Percentiles rank a stretch among this genome's conserved stretches.
phyloP scores from a whole-genome alignment of 805 yeast genomes.

The Wickerhamiella brachini region DNA sequence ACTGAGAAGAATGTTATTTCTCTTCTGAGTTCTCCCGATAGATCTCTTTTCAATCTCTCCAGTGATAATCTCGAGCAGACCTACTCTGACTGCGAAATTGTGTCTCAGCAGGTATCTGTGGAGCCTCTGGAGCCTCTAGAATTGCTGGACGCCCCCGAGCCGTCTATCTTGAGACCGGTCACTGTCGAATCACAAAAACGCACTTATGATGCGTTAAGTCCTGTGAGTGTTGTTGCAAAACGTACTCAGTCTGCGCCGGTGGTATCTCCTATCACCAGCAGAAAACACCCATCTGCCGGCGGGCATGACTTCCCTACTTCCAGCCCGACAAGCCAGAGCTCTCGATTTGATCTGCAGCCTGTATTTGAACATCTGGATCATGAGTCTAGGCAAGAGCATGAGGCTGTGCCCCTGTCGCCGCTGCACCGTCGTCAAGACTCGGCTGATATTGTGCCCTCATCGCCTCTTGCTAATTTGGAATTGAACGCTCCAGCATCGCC shows the following conservation, averaged over 20 bases:
- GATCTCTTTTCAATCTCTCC: neutral
- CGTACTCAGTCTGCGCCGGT: neutral
- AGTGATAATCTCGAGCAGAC: neutral
- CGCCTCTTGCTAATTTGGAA: neutral
- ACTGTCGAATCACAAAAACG: neutral
- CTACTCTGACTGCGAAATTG: neutral
- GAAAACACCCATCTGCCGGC: neutral
- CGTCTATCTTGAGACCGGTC: too few species aligned
- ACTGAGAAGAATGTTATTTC: neutral
- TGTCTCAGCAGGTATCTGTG: neutral
- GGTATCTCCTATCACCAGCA: neutral
- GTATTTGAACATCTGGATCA: too few species aligned
- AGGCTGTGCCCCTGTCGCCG: too few species aligned
- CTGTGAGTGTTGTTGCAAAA: neutral
- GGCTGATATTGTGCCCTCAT: neutral
- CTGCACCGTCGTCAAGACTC: too few species aligned
- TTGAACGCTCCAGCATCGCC: neutral
- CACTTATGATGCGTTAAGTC: neutral
- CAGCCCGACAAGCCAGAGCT: neutral
- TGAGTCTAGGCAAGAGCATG: too few species aligned
- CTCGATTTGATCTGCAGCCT: neutral
- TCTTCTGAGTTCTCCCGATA: neutral
- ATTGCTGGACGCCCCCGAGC: too few species aligned
- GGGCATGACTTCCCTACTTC: neutral
- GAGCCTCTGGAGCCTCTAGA: neutral